Evolutionary conservation across 2,329 filamentous ascomycete species (phyloP), one percentile per base, ranked within the genome.

Genomic region (Hymenoscyphus albidus): DNA sequence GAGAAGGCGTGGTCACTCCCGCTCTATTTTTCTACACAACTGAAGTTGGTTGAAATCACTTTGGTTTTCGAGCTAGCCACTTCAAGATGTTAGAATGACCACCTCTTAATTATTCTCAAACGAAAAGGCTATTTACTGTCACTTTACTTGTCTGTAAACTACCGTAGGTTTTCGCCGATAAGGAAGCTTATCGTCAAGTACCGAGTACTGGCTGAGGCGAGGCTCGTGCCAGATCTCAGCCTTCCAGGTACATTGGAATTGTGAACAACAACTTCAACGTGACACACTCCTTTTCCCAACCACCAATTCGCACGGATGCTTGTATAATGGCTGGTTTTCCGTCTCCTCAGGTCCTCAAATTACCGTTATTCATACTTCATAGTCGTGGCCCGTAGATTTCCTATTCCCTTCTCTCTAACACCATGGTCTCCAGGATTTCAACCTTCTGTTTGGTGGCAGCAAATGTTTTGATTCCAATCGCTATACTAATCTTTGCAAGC

Each of bases 391-490:
- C 51, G 38, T 39, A 55, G 58, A 40, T 56, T 60, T 42, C 62
- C 59, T 62, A 64, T 65, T 61, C 56, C 44, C 5, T 58, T 59
- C 27, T 54, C 57, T 57, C 32, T 44, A 40, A 22, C 62, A 67
- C 63, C 64, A 75, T 75, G 74, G 51, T 69, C n/a, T 67, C 68
- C 51, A 67, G 66, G 58, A 61, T 62, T 58, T 65, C 65, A 10
- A 65, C 61, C 54, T 42, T 72, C 64, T 74, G 80, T 65, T 84
- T 93, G 66, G 75, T 84, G 61, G 77, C 86, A 68, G 89, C 92
- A 73, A 97, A 97, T 77, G 64, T 93, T 39, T 78, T 97, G 66
- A 86, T 97, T 56, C 90, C 91, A 2, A 74, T 90, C 63, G 88
- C 92, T 58, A 86, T 93, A 68, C 71, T 90, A 62, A 78, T 89